Conservation (phyloP, 306 rosid genomes). For the Phaseolus lunatus region DNA sequence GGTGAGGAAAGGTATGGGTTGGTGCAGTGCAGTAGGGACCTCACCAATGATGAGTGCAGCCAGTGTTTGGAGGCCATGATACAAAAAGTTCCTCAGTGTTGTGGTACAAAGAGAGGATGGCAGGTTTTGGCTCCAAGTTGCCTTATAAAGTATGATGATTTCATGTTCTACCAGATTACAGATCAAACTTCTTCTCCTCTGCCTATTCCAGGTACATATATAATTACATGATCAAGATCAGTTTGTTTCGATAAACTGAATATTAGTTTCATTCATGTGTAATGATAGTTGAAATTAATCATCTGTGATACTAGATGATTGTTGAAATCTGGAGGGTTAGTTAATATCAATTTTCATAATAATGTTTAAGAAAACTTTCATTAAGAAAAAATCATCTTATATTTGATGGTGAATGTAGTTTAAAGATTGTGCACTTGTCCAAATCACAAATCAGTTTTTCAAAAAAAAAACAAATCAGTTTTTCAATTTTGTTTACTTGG, state of each 20-base stretch:
- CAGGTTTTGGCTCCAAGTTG: slow-evolving; percentile 51
- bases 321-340: too few relatives aligned
- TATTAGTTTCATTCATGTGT: too few relatives aligned
- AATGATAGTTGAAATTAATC: too few relatives aligned
- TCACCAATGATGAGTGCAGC: slow-evolving; percentile 36
- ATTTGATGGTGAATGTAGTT: too few relatives aligned
- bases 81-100: slow-evolving; percentile 43
- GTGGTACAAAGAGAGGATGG: slow-evolving; percentile 43
- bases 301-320: too few relatives aligned
- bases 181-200: slow-evolving; percentile 32
- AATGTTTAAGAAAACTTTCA: too few relatives aligned
- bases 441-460: not conserved
- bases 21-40: slow-evolving; percentile 56
- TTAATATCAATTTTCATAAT: too few relatives aligned
- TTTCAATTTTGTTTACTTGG: not conserved
- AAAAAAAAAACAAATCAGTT: not conserved
- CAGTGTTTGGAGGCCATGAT: slow-evolving; percentile 51
- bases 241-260: too few relatives aligned
- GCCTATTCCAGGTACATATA: slow-evolving; percentile 36
- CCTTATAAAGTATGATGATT: slow-evolving; percentile 46
- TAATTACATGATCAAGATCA: not conserved
- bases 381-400: too few relatives aligned
- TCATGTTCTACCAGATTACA: slow-evolving; percentile 36
- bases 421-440: too few relatives aligned
- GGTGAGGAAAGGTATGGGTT: slow-evolving; percentile 42